phyloP scores from a whole-genome alignment of 768 basidiomycete species.

The Lenzites betulinus region DNA sequence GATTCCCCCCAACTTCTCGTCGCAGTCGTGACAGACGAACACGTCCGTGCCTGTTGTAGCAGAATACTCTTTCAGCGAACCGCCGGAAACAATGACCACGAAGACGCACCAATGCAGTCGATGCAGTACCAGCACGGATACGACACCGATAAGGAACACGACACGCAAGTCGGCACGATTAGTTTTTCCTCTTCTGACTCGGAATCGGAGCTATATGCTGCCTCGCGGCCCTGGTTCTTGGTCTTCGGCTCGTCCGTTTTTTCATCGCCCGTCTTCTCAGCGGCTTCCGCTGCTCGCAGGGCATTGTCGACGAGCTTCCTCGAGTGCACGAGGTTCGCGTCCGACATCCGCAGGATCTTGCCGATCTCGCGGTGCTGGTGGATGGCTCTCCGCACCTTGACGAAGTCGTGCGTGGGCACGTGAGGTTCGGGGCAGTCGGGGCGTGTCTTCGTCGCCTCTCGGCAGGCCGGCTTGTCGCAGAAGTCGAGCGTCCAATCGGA shows the following conservation, averaged over 20 bases:
- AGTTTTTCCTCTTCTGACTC: neutral
- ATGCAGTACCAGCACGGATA: conserved; percentile 18
- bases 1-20: conserved; percentile 8
- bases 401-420: conserved; percentile 20
- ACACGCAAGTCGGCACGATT: conserved; percentile 5
- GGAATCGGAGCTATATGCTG: neutral
- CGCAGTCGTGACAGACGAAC: conserved; percentile 11
- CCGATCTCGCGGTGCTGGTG: conserved; percentile 19
- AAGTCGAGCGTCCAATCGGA: conserved; percentile 21
- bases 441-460: conserved; percentile 1
- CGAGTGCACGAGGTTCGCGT: conserved; percentile 1
- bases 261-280: neutral
- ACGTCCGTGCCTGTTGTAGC: conserved; percentile 1
- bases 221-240: neutral
- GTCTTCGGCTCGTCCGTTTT: neutral
- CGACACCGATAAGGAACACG: neutral
- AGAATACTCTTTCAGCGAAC: neutral
- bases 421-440: conserved; percentile 11
- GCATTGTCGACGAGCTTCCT: neutral
- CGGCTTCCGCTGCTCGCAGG: too few species aligned
- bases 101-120: conserved; percentile 4
- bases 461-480: conserved; percentile 24
- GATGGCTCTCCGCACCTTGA: conserved; percentile 22
- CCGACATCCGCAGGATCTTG: conserved; percentile 8
- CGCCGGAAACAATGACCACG: too few species aligned